Evolutionary conservation across 805 yeast species (phyloP).

Genomic region (Candida odintsovae): DNA sequence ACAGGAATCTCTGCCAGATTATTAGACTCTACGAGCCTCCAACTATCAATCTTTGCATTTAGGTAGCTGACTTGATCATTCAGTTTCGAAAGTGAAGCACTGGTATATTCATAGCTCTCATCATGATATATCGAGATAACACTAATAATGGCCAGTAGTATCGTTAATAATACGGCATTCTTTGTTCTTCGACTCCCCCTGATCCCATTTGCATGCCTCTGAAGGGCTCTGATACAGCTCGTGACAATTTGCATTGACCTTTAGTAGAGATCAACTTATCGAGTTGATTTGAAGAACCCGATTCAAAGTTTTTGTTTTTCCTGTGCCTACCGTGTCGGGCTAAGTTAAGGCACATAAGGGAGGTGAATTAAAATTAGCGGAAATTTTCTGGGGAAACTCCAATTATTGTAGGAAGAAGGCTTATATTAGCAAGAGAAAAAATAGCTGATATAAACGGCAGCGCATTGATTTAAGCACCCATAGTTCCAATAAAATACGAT

Average conservation of each 20-base stretch:
- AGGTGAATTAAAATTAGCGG: no score
- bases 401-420: no score
- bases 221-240: background rate
- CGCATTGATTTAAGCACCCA: no score
- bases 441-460: no score
- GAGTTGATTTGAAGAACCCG: no score
- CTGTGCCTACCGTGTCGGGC: background rate
- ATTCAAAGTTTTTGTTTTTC: background rate
- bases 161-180: background rate
- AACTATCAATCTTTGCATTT: constrained; percentile 11
- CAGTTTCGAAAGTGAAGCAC: constrained; percentile 7
- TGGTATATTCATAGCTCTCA: constrained; percentile 8
- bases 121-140: constrained; percentile 1
- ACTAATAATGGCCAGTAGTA: background rate
- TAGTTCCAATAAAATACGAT: no score
- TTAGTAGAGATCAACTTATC: background rate
- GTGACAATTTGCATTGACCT: background rate
- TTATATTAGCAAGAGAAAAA: no score
- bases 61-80: constrained; percentile 8
- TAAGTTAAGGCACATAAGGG: no score
- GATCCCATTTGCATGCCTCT: background rate
- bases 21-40: constrained; percentile 5
- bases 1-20: background rate
- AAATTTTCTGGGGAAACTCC: no score
- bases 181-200: background rate